Percentiles rank a stretch among this genome's conserved stretches.
Conservation (phyloP, 2,329 filamentous ascomycete genomes). For the Leptographium wingfieldii region DNA sequence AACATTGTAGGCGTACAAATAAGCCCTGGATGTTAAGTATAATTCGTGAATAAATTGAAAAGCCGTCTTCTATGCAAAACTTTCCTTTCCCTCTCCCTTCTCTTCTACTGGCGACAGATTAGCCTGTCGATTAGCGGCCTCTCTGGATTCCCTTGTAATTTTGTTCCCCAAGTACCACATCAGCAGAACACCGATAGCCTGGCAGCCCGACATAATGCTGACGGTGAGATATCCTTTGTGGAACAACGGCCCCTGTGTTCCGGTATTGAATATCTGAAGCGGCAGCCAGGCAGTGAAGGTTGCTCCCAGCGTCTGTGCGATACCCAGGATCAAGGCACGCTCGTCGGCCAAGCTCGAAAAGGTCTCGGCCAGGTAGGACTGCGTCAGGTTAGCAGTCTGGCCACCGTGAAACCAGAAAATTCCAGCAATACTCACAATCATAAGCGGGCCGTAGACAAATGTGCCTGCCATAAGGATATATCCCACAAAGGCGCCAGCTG, state of each 20-base stretch:
- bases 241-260: neutral
- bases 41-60: too few relatives aligned
- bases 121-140: neutral
- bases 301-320: neutral
- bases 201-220: neutral
- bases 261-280: neutral
- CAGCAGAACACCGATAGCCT: neutral
- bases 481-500: neutral
- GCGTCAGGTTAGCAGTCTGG: neutral
- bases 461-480: neutral
- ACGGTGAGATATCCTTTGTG: neutral
- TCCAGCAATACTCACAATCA: neutral
- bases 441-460: neutral
- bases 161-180: slow-evolving; percentile 9
- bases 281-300: neutral
- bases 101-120: neutral
- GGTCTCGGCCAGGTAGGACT: neutral
- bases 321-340: neutral
- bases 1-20: too few relatives aligned
- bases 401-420: too few relatives aligned
- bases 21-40: too few relatives aligned
- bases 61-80: neutral
- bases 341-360: neutral
- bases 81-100: neutral
- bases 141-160: neutral